Evolutionary conservation across 805 yeast species (phyloP).

Genomic region (Candida coquimbonensis): DNA sequence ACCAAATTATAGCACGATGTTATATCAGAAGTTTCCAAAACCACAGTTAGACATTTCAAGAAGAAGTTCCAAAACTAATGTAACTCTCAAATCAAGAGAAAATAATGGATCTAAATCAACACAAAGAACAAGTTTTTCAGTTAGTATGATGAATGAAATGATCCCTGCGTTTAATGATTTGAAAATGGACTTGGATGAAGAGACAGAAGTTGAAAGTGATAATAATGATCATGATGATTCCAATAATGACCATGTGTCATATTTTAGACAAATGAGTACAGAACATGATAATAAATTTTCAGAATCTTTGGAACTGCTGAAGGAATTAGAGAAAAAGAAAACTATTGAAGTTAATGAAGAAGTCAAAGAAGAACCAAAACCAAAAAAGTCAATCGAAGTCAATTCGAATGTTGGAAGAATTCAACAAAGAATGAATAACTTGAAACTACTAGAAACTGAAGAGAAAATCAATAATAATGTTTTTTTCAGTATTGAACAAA

Average conservation of each 20-base stretch:
- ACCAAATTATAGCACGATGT: conserved; percentile 12
- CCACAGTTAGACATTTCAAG: neutral
- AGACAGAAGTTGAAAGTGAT: neutral
- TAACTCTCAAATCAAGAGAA: neutral
- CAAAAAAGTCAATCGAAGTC: neutral
- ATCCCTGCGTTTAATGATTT: conserved; percentile 21
- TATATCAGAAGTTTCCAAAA: conserved; percentile 14
- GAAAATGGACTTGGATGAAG: conserved; percentile 17
- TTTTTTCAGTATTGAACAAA: conserved; percentile 17
- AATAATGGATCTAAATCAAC: neutral
- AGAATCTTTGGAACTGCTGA: neutral
- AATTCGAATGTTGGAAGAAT: conserved; percentile 14
- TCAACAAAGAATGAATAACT: conserved; percentile 17
- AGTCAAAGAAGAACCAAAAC: neutral
- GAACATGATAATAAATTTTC: conserved; percentile 5
- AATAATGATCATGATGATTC: neutral
- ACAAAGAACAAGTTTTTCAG: conserved; percentile 2
- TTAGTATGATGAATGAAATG: conserved; percentile 17
- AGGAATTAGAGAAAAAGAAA: neutral
- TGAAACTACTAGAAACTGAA: conserved; percentile 12
- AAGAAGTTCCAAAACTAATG: too few relatives aligned
- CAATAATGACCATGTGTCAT: neutral
- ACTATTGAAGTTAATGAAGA: neutral
- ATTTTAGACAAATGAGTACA: neutral
- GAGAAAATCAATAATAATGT: conserved; percentile 1